A percentile compares a stretch with the other conserved stretches of the same genome.
phyloP scores from a whole-genome alignment of 2,329 filamentous ascomycete genomes.

The Periconia digitata region DNA sequence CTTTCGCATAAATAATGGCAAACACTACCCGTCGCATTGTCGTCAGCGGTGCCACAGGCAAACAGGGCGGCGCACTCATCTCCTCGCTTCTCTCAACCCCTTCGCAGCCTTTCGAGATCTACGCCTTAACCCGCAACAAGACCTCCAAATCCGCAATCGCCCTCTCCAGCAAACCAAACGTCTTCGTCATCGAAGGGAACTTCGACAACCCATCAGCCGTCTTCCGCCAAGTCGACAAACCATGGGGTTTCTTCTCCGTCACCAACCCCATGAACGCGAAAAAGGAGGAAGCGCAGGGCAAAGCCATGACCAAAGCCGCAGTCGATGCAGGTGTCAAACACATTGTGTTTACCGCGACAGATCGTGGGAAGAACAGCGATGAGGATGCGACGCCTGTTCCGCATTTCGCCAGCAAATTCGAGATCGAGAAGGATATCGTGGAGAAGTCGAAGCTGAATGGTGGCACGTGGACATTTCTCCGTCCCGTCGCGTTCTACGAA shows the following conservation, averaged over 20 bases:
- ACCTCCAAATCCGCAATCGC: constrained; percentile 44
- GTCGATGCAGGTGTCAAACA: constrained; percentile 33
- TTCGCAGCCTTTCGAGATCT: constrained; percentile 49
- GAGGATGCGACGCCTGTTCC: constrained; percentile 57
- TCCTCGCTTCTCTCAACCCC: constrained; percentile 40
- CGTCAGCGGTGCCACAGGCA: constrained; percentile 49
- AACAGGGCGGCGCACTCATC: constrained; percentile 48
- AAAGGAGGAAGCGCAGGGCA: constrained; percentile 40
- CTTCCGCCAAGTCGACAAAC: constrained; percentile 50
- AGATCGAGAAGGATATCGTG: constrained; percentile 62
- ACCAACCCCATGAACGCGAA: background rate
- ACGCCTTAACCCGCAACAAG: constrained; percentile 59
- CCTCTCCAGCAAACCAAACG: constrained; percentile 47
- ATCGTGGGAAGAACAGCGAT: constrained; percentile 46
- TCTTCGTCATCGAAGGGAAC: constrained; percentile 59
- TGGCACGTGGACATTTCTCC: constrained; percentile 58
- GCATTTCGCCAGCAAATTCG: constrained; percentile 63
- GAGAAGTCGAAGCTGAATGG: constrained; percentile 27
- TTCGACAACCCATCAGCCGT: constrained; percentile 52
- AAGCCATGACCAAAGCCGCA: constrained; percentile 39
- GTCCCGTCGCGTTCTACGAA: constrained; percentile 63
- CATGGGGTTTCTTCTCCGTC: constrained; percentile 39
- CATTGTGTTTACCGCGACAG: constrained; percentile 43
- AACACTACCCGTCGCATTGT: constrained; percentile 31
- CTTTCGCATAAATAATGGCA: constrained; percentile 34